Evolutionary conservation across 2,329 filamentous ascomycete genomes (phyloP).

Genomic region (Chalaropsis ovoidea): DNA sequence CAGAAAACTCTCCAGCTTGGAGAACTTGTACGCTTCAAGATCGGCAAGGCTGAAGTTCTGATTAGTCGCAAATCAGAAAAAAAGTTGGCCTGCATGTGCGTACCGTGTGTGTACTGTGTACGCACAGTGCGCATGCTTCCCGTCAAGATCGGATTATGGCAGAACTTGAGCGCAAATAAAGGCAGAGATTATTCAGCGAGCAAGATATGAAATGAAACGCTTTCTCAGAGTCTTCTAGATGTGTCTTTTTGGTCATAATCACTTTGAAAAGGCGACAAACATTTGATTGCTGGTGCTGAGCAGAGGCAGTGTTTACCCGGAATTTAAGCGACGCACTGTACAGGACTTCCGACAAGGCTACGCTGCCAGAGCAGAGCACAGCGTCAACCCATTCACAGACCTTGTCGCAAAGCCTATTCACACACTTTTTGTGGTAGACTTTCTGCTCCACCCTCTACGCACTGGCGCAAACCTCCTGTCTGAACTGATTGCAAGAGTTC

Average conservation of each 20-base stretch:
- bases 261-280: not conserved
- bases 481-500: not conserved
- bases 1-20: not conserved
- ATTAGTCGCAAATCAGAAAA: not conserved
- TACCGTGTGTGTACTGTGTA: not conserved
- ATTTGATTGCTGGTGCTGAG: not conserved
- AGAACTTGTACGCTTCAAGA: not conserved
- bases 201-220: not conserved
- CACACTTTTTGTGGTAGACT: not conserved
- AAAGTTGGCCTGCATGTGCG: not conserved
- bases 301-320: not conserved
- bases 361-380: not conserved
- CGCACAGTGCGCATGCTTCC: not conserved
- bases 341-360: constrained; percentile 19
- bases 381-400: not conserved
- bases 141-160: no score
- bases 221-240: not conserved
- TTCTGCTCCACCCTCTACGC: not conserved
- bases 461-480: not conserved
- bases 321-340: constrained; percentile 16
- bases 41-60: not conserved
- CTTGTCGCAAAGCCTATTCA: not conserved
- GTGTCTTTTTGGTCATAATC: not conserved
- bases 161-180: no score
- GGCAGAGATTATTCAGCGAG: no score